phyloP scores from a whole-genome alignment of 805 yeast species.

The Lachancea waltii region DNA sequence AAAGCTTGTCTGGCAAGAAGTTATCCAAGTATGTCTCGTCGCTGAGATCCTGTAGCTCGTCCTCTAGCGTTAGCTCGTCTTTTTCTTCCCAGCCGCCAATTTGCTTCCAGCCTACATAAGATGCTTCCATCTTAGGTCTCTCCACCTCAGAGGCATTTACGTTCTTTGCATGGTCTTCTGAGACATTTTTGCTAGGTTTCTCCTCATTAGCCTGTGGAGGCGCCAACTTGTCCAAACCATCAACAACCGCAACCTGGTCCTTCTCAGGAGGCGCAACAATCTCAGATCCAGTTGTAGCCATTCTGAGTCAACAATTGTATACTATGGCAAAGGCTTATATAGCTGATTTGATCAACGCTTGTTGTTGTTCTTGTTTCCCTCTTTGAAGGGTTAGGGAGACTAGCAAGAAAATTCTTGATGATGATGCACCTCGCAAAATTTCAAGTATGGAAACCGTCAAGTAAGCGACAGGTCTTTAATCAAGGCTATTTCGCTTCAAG shows the following conservation, averaged over 20 bases:
- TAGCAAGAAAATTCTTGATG: background rate
- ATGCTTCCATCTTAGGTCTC: constrained; percentile 38
- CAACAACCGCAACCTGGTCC: constrained; percentile 15
- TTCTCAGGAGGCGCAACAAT: constrained; percentile 11
- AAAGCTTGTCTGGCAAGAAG: constrained; percentile 63
- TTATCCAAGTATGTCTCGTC: constrained; percentile 70
- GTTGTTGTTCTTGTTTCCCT: background rate
- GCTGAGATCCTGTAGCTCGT: constrained; percentile 65
- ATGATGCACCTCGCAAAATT: background rate
- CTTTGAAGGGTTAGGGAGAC: background rate
- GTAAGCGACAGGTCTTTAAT: too few relatives aligned
- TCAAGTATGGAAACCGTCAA: background rate
- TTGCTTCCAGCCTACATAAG: constrained; percentile 91
- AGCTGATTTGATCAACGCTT: too few relatives aligned
- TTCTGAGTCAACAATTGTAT: constrained; percentile 3
- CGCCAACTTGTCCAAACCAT: constrained; percentile 18
- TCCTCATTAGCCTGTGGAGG: constrained; percentile 16
- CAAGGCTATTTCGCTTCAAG: background rate
- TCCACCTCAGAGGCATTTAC: constrained; percentile 14
- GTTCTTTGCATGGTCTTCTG: constrained; percentile 14
- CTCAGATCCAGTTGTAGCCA: constrained; percentile 12
- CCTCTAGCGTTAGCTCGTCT: constrained; percentile 57
- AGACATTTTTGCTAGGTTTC: constrained; percentile 18
- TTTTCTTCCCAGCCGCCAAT: constrained; percentile 79
- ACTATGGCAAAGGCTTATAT: background rate